Evolutionary conservation across 768 basidiomycete species (phyloP), one percentile per base, ranked within the genome.

Genomic region (Tephrocybe sp.): DNA sequence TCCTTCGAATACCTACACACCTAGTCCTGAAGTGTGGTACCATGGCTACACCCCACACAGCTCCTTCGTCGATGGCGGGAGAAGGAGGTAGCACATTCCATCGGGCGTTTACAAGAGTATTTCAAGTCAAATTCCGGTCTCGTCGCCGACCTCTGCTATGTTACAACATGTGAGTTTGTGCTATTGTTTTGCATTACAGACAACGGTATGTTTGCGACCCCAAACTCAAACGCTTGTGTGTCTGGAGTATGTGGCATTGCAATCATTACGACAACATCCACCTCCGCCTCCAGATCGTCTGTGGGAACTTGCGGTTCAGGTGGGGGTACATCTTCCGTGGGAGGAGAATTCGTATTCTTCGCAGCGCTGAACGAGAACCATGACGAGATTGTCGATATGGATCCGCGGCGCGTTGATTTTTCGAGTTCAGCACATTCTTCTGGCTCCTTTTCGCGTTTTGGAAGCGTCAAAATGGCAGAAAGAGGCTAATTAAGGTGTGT

Each of bases 211-310:
- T 60, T 67, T 10, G 67, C 48, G 31, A 77, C 65, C 10, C 79
- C 79, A 45, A 81, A 70, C 61, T 79, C 69, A 54, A 73, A 73
- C 52, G 47, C 32, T 3, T 36, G 55, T 47, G 42, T 48, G 9
- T 52, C 57, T 17, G 45, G 34, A 26, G 38, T 42, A n/a, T 62
- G 61, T 6, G 80, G 80, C 77, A 81, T 79, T 11, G 63, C 65
- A 35, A 82, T 70, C 65, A 80, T 62, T 32, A 79, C 68, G 0
- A 70, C 71, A 16, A 80, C 62, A 42, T 75, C 68, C 14, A 69
- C 39, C 16, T 46, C 47, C 22, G 42, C 39, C 16, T 49, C 17
- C n/a, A 70, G 32, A 9, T 63, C 56, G 17, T 65, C 59, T 6
- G 64, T 62, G 30, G 49, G 23, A 20, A 51, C 45, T 17, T 50